Base-by-base conservation (phyloP, 331 rosid genomes). In the Phaseolus coccineus region DNA sequence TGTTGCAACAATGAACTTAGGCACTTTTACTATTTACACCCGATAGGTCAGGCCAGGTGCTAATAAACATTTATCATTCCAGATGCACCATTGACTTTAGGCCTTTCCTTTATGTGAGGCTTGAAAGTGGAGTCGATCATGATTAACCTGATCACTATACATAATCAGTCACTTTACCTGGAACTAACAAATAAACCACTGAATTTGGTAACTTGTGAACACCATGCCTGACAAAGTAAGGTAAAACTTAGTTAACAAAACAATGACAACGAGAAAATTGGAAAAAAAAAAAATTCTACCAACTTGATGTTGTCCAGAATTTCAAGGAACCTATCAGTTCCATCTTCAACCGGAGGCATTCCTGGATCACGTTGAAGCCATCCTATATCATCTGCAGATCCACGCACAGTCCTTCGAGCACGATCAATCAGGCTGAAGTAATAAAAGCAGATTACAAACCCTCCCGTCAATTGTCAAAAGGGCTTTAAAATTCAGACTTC, bases 301-400 rank as follows among this genome's bases (percentile, higher is more conserved):
- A 52, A 39, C 35, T 91, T 91, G 84, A 96, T 86, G 55, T 55
- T 74, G 12, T 80, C 91, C 80, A 96, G 86, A 85, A 93, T 93
- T 77, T 96, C 99, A 55, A 50, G 77, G 85, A 96, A 96, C 65
- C 91, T 96, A 42, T 89, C 90, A 0, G 98, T 93, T 55, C 99
- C 94, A 67, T 96, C 99, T 82, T 91, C 97, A 77, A 91, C 93
- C 0, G 94, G 82, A 22, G 94, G 96, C 97, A 96, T 86, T 81
- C 82, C 91, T 0, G 92, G 85, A 88, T 90, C 94, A 80, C 82
- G 88, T 83, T 91, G 96, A 73, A 96, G 93, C 99, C 99, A 96
- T 33, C 99, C 99, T 78, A 96, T 93, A 83, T 96, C 99, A 84
- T 91, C 98, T 31, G 97, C 94, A 27, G 98, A 96, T 46, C 99